Evolutionary conservation across 2,329 filamentous ascomycete species (phyloP).

Genomic region (Microascus cirrosus): DNA sequence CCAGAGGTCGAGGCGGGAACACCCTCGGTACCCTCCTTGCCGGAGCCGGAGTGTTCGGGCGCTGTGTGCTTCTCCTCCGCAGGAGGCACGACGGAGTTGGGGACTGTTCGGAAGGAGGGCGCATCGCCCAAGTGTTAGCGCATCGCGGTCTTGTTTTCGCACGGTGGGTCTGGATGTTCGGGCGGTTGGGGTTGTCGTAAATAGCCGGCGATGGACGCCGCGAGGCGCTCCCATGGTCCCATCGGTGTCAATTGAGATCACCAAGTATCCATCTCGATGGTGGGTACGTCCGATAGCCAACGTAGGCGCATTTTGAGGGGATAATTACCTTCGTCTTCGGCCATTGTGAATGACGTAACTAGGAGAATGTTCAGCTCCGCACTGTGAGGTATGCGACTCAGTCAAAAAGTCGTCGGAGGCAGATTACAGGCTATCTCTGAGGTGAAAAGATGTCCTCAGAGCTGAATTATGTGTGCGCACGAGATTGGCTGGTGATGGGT

Average conservation of each 20-base stretch:
- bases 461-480: background rate
- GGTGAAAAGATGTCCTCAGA: background rate
- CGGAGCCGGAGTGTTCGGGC: slow-evolving; percentile 11
- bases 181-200: background rate
- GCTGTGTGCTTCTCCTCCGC: slow-evolving; percentile 10
- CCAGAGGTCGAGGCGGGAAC: slow-evolving; percentile 14
- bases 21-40: slow-evolving; percentile 8
- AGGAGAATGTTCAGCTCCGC: background rate
- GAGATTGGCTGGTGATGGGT: background rate
- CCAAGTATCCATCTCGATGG: background rate
- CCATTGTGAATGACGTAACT: slow-evolving; percentile 1
- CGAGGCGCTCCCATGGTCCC: background rate
- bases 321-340: slow-evolving; percentile 5
- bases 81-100: slow-evolving; percentile 1
- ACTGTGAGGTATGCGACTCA: slow-evolving; percentile 6
- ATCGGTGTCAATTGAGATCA: background rate
- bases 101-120: slow-evolving; percentile 13
- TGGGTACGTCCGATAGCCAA: background rate
- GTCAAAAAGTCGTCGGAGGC: slow-evolving; percentile 6
- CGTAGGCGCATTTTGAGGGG: background rate
- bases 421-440: background rate
- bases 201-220: background rate
- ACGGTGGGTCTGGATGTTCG: background rate
- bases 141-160: slow-evolving; percentile 11
- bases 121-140: slow-evolving; percentile 9